phyloP scores from a whole-genome alignment of 2,329 filamentous ascomycete species.

The Cladophialophora immunda region DNA sequence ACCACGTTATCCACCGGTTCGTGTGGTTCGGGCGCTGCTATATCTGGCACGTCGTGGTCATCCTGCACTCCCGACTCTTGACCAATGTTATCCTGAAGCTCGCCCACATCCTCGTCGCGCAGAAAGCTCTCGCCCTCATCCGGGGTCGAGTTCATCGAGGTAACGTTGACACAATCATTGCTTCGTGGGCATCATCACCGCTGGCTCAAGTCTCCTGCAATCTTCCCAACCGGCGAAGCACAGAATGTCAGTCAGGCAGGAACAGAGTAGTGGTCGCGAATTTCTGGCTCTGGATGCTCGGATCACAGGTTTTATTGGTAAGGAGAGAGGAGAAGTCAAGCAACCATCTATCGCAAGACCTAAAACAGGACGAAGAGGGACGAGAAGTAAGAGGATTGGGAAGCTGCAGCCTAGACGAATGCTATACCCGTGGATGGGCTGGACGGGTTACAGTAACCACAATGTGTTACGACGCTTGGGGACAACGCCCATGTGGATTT shows the following conservation, averaged over 20 bases:
- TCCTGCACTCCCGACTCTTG: constrained; percentile 38
- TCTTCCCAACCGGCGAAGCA: neutral
- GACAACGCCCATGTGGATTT: neutral
- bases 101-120: constrained; percentile 58
- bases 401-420: neutral
- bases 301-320: neutral
- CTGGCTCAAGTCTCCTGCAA: neutral
- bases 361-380: neutral
- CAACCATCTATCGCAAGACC: neutral
- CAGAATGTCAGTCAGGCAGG: constrained; percentile 3
- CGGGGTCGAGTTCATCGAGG: constrained; percentile 74
- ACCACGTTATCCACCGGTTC: neutral
- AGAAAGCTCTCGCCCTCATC: constrained; percentile 68
- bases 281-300: neutral
- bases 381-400: neutral
- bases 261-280: neutral
- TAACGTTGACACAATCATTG: constrained; percentile 38
- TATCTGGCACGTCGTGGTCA: constrained; percentile 42
- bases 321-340: neutral
- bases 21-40: constrained; percentile 23
- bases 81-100: constrained; percentile 49
- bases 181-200: constrained; percentile 23
- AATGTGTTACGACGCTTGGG: neutral
- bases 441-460: neutral
- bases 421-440: neutral